A percentile compares a stretch with the other conserved stretches of the same genome.
These are phyloP conservation scores for Moesziomyces parantarcticus DNA, from an alignment of 1,284 basidiomycete species.

Conservation along the genomic window DNA sequence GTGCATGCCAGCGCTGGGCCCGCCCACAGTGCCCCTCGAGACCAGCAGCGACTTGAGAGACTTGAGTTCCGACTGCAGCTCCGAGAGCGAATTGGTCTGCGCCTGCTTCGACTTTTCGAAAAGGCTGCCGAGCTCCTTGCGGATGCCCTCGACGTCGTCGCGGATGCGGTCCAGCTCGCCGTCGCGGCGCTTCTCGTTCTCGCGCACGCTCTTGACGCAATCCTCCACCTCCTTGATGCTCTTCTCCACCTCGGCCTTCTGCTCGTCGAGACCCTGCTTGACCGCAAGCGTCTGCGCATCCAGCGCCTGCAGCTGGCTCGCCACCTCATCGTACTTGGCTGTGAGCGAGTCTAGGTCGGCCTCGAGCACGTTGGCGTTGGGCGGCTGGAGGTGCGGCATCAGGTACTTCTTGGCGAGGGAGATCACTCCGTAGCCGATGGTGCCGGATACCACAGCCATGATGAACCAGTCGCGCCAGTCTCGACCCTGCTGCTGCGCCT, in stretches of 20 bases:
- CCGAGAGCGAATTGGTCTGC: slow-evolving; percentile 74
- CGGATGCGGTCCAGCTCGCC: slow-evolving; percentile 89
- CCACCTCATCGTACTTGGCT: slow-evolving; percentile 92
- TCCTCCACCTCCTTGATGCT: slow-evolving; percentile 83
- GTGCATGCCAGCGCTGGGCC: slow-evolving; percentile 50
- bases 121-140: slow-evolving; percentile 93
- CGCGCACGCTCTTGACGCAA: slow-evolving; percentile 80
- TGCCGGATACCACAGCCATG: slow-evolving; percentile 90
- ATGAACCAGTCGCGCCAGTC: slow-evolving; percentile 72
- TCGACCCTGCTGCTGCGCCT: slow-evolving; percentile 47
- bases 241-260: slow-evolving; percentile 80
- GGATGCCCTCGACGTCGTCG: slow-evolving; percentile 73
- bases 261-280: slow-evolving; percentile 81
- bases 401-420: slow-evolving; percentile 92
- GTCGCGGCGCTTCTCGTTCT: slow-evolving; percentile 80
- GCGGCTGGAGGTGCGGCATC: slow-evolving; percentile 89
- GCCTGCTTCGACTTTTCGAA: slow-evolving; percentile 89
- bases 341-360: slow-evolving; percentile 84
- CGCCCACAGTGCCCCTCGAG: slow-evolving; percentile 76
- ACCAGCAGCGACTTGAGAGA: slow-evolving; percentile 91
- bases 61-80: slow-evolving; percentile 92
- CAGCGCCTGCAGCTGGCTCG: slow-evolving; percentile 77
- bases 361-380: slow-evolving; percentile 87
- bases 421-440: slow-evolving; percentile 86
- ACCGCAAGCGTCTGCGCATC: slow-evolving; percentile 81